Conservation (phyloP, 495 filamentous ascomycete genomes). For the Talaromyces trachyspermus region DNA sequence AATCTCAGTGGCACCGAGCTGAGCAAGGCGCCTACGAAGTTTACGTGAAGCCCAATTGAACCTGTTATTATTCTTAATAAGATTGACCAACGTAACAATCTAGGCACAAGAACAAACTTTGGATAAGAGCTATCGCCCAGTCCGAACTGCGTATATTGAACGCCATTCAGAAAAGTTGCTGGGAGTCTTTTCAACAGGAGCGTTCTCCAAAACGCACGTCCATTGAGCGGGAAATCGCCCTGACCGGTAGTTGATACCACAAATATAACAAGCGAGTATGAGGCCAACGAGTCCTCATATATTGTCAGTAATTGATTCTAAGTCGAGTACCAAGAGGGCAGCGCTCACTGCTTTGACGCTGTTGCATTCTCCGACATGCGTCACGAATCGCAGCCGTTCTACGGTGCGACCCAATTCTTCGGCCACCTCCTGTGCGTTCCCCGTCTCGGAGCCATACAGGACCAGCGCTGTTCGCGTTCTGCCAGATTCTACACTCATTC, state of each 20-base stretch:
- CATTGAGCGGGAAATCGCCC: constrained; percentile 82
- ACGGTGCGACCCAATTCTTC: constrained; percentile 67
- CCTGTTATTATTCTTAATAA: constrained; percentile 30
- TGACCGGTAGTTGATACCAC: constrained; percentile 90
- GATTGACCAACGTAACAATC: neutral
- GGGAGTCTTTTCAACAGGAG: constrained; percentile 72
- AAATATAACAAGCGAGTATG: constrained; percentile 62
- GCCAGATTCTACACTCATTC: constrained; percentile 5
- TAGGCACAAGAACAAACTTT: constrained; percentile 45
- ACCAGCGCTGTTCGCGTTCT: constrained; percentile 57
- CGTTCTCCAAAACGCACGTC: constrained; percentile 73
- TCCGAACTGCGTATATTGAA: constrained; percentile 79
- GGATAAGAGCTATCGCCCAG: constrained; percentile 91
- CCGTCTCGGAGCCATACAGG: constrained; percentile 90
- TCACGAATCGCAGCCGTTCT: constrained; percentile 69
- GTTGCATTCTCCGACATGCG: constrained; percentile 69
- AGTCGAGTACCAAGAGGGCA: neutral
- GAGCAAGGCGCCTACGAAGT: constrained; percentile 73
- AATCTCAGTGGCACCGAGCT: constrained; percentile 76
- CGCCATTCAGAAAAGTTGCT: constrained; percentile 53
- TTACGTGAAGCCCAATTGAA: constrained; percentile 93
- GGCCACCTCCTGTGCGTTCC: constrained; percentile 83
- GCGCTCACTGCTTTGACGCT: constrained; percentile 56
- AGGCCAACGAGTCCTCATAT: constrained; percentile 34
- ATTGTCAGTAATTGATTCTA: constrained; percentile 5